Evolutionary conservation across 768 basidiomycete genomes (phyloP).

Genomic region (Amanita thiersii): DNA sequence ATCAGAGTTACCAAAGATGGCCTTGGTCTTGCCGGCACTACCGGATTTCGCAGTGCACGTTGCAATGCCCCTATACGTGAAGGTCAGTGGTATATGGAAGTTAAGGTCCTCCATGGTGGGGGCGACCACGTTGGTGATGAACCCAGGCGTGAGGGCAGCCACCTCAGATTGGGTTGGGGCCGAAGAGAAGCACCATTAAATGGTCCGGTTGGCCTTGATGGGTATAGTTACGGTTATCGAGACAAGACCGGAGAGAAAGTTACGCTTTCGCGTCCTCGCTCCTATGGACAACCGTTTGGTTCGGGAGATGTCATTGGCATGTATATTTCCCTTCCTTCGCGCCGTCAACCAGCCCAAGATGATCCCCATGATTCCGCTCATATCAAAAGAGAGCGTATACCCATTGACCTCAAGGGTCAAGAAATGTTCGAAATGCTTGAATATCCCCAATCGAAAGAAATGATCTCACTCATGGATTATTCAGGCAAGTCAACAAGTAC

Average conservation of each 20-base stretch:
- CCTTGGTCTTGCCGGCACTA: conserved; percentile 65
- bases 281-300: conserved; percentile 67
- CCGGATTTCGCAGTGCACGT: conserved; percentile 86
- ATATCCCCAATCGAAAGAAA: conserved; percentile 85
- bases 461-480: conserved; percentile 81
- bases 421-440: conserved; percentile 94
- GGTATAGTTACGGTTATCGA: conserved; percentile 85
- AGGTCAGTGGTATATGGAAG: conserved; percentile 93
- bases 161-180: conserved; percentile 89
- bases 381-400: conserved; percentile 81
- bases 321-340: conserved; percentile 81
- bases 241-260: conserved; percentile 93
- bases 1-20: conserved; percentile 77
- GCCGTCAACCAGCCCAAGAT: conserved; percentile 44
- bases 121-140: conserved; percentile 47
- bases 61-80: conserved; percentile 85
- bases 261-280: conserved; percentile 68
- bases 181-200: conserved; percentile 91
- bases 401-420: conserved; percentile 95
- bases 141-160: conserved; percentile 54
- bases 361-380: conserved; percentile 78
- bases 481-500: conserved; percentile 50
- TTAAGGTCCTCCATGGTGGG: conserved; percentile 68
- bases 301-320: conserved; percentile 90
- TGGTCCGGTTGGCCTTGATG: conserved; percentile 88